phyloP scores from a whole-genome alignment of 2,329 filamentous ascomycete species.

The Pseudogymnoascus sp. region DNA sequence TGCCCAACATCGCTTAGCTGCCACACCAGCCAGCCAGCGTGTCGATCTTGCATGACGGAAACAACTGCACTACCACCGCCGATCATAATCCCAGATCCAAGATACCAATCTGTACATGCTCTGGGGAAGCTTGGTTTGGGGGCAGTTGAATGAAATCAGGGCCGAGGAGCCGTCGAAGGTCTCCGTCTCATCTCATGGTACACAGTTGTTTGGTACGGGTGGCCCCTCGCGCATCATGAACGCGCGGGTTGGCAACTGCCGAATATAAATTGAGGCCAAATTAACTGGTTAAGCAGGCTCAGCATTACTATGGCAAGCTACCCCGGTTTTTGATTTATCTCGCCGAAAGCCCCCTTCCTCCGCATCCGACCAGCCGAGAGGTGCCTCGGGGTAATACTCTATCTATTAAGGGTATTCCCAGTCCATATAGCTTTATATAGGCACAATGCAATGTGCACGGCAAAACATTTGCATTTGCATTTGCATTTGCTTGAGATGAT shows the following conservation, averaged over 20 bases:
- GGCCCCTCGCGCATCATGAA: neutral
- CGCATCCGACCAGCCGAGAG: neutral
- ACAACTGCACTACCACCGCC: neutral
- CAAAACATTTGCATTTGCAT: neutral
- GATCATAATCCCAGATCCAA: conserved; percentile 1
- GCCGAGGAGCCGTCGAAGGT: neutral
- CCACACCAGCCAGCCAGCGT: neutral
- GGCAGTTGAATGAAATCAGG: neutral
- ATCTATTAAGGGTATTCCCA: neutral
- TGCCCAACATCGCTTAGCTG: neutral
- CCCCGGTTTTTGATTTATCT: conserved; percentile 1
- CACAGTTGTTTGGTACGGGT: neutral
- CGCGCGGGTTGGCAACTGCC: neutral
- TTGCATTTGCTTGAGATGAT: neutral
- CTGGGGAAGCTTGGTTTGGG: neutral
- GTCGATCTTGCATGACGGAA: conserved; percentile 4
- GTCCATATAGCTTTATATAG: neutral
- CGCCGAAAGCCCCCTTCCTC: neutral
- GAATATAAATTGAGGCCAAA: neutral
- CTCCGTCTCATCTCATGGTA: neutral
- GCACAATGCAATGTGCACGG: neutral
- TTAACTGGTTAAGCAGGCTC: neutral
- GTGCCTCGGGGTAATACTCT: neutral
- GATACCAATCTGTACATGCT: neutral
- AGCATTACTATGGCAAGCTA: neutral